phyloP scores from a whole-genome alignment of 2,329 filamentous ascomycete genomes.

The Aspergillus pseudotamarii region DNA sequence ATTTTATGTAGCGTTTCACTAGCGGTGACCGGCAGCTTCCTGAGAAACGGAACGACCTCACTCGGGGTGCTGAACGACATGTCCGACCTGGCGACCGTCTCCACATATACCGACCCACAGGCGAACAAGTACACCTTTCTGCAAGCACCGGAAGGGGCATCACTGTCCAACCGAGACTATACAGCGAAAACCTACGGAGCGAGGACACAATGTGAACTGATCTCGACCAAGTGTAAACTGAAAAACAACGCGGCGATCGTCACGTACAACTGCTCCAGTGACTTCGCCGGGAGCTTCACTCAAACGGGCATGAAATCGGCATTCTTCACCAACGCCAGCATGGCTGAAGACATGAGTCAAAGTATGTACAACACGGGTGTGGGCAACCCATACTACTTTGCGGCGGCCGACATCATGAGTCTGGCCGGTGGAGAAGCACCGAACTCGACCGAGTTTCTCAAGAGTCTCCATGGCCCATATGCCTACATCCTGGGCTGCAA shows the following conservation, averaged over 20 bases:
- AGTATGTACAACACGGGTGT: background rate
- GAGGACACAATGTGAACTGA: conserved; percentile 20
- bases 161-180: conserved; percentile 17
- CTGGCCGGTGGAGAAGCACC: background rate
- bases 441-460: conserved; percentile 8
- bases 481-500: conserved; percentile 23
- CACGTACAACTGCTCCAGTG: background rate
- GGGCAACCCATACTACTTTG: conserved; percentile 9
- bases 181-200: conserved; percentile 22
- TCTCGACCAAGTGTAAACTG: conserved; percentile 23
- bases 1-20: background rate
- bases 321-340: conserved; percentile 4
- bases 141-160: background rate
- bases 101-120: background rate
- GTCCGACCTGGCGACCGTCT: background rate
- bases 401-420: background rate
- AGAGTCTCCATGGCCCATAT: background rate
- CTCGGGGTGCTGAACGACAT: background rate
- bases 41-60: background rate
- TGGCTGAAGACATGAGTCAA: background rate
- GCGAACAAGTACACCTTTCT: background rate
- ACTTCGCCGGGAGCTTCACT: background rate
- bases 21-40: background rate
- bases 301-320: background rate
- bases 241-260: background rate